Evolutionary conservation across 352 stramenopile species (phyloP).

Genomic region (Phytophthora hibernalis): DNA sequence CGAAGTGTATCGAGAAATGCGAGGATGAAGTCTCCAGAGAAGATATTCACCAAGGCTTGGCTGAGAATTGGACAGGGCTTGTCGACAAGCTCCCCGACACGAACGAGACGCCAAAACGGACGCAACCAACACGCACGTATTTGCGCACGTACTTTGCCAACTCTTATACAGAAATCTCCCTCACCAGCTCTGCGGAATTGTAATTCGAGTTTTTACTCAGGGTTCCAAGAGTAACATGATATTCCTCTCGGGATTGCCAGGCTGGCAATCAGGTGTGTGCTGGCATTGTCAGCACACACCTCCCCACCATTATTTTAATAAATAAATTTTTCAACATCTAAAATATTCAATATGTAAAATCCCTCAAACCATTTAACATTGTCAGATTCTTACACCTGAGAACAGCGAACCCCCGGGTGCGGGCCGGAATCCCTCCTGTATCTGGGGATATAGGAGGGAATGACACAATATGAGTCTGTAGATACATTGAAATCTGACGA

Average conservation of each 20-base stretch:
- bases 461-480: no score
- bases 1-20: conserved; percentile 6
- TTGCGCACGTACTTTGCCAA: background rate
- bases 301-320: no score
- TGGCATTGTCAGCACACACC: no score
- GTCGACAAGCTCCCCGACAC: conserved; percentile 7
- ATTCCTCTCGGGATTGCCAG: conserved; percentile 1
- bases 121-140: background rate
- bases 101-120: background rate
- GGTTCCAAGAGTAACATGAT: background rate
- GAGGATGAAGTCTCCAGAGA: background rate
- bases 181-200: conserved; percentile 8
- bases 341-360: no score
- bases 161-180: conserved; percentile 9
- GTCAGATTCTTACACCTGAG: no score
- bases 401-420: no score
- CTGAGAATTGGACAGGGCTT: conserved; percentile 10
- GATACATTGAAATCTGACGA: no score
- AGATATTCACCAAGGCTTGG: background rate
- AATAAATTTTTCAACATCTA: no score
- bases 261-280: no score
- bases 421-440: no score
- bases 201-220: conserved; percentile 15
- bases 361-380: no score
- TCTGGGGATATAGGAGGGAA: no score